Evolutionary conservation across 257 asterid species (phyloP).

Genomic region (Apocynum venetum): DNA sequence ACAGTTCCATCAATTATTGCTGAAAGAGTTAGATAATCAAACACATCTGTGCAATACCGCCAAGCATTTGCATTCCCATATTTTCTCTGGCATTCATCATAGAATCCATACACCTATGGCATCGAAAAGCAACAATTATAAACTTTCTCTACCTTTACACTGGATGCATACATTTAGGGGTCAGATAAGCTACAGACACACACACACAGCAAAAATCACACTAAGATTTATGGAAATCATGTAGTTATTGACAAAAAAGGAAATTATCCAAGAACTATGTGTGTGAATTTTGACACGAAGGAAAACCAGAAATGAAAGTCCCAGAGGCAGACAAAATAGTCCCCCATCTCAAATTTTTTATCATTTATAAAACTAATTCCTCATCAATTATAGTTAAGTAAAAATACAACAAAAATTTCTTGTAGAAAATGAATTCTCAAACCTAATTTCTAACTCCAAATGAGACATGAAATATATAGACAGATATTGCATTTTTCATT

Average conservation of each 20-base stretch:
- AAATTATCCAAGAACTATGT: not conserved
- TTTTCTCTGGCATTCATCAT: slow-evolving; percentile 97
- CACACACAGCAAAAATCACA: not conserved
- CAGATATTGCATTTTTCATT: not conserved
- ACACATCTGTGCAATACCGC: slow-evolving; percentile 99
- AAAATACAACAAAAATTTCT: not conserved
- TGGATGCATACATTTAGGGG: slow-evolving; percentile 10
- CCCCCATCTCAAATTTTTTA: not conserved
- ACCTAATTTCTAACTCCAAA: not conserved
- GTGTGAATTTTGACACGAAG: not conserved
- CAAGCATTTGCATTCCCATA: slow-evolving; percentile 98
- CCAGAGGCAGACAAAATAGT: not conserved
- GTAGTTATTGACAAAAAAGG: not conserved
- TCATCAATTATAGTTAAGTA: not conserved
- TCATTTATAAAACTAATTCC: not conserved
- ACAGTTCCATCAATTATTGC: slow-evolving; percentile 98
- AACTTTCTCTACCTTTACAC: slow-evolving; percentile 5
- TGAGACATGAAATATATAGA: not conserved
- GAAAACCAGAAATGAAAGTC: not conserved
- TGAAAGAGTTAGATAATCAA: slow-evolving; percentile 89
- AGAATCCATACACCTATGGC: slow-evolving; percentile 92
- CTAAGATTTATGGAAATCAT: not conserved
- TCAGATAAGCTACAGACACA: not conserved
- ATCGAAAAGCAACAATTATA: slow-evolving; percentile 15
- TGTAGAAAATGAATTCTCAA: not conserved